A percentile compares a stretch with the other conserved stretches of the same genome.
These are phyloP conservation scores for Trapa incisa DNA, from an alignment of 345 rosid genomes.

Conservation along the genomic window DNA sequence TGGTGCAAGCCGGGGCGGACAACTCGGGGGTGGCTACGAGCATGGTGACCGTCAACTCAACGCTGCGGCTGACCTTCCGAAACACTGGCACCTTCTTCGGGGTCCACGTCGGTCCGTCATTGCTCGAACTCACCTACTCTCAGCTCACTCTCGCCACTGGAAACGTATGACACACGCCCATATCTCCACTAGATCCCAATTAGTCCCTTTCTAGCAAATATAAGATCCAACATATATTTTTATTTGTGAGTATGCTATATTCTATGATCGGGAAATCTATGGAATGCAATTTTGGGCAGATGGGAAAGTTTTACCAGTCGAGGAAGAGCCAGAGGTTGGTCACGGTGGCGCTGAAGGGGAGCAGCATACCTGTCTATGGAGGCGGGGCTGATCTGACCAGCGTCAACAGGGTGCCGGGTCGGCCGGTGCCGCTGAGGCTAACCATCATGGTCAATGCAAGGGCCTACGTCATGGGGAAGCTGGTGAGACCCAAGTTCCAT, in stretches of 20 bases:
- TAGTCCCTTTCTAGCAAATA: no score
- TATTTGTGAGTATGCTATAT: neutral
- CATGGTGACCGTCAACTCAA: constrained; percentile 55
- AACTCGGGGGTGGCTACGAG: constrained; percentile 50
- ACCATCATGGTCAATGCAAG: constrained; percentile 42
- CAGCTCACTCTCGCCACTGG: constrained; percentile 53
- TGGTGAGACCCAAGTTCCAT: constrained; percentile 48
- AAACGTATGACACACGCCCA: constrained; percentile 18
- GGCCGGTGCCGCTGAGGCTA: constrained; percentile 39
- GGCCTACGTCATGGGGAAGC: constrained; percentile 45
- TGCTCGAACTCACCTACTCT: constrained; percentile 44
- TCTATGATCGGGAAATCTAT: neutral
- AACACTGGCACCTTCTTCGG: constrained; percentile 59
- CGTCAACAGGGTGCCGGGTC: constrained; percentile 30
- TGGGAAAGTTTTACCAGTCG: constrained; percentile 39
- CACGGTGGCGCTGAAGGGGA: constrained; percentile 28
- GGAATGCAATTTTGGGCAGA: constrained; percentile 18
- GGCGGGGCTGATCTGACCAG: constrained; percentile 51
- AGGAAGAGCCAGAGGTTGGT: constrained; percentile 51
- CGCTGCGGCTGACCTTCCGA: constrained; percentile 39
- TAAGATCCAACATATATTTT: neutral
- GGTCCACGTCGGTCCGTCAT: constrained; percentile 50
- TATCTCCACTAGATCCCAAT: neutral
- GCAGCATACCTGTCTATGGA: constrained; percentile 41
- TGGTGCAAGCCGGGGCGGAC: constrained; percentile 59